phyloP scores from a whole-genome alignment of 371 early-diverging fungal species.

The Umbelopsis sp. region DNA sequence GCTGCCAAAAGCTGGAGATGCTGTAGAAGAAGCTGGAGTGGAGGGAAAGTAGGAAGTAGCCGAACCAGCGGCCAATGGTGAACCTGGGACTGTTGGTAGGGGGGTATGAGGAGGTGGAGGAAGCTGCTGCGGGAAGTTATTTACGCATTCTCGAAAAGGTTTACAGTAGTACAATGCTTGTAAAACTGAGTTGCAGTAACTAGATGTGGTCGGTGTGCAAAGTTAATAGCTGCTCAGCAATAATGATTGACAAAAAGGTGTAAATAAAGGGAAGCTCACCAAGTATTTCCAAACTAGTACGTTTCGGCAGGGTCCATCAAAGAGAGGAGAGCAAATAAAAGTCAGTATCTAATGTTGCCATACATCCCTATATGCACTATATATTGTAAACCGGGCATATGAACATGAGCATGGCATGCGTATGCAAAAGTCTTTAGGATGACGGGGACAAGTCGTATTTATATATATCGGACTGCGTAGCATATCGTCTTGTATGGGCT shows the following conservation, averaged over 20 bases:
- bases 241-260: background rate
- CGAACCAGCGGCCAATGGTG: conserved; percentile 25
- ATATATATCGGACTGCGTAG: no score
- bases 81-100: conserved; percentile 22
- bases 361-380: no score
- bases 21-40: conserved; percentile 22
- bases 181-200: conserved; percentile 95
- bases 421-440: no score
- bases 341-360: no score
- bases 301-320: background rate
- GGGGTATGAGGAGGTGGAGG: conserved; percentile 37
- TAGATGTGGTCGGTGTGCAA: conserved; percentile 22
- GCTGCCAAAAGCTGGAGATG: conserved; percentile 25
- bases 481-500: background rate
- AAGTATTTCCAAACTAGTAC: conserved; percentile 88
- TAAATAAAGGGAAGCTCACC: conserved; percentile 51
- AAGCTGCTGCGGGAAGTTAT: conserved; percentile 63
- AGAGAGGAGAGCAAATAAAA: conserved; percentile 1
- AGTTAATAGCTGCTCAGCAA: background rate
- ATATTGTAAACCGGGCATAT: no score
- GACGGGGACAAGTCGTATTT: no score
- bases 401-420: no score
- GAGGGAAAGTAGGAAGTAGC: conserved; percentile 35
- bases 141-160: conserved; percentile 93
- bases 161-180: conserved; percentile 96